Percentiles rank a stretch among this genome's conserved stretches.
These are phyloP conservation scores for Saraca asoca DNA, from an alignment of 331 rosid species.

Conservation along the genomic window DNA sequence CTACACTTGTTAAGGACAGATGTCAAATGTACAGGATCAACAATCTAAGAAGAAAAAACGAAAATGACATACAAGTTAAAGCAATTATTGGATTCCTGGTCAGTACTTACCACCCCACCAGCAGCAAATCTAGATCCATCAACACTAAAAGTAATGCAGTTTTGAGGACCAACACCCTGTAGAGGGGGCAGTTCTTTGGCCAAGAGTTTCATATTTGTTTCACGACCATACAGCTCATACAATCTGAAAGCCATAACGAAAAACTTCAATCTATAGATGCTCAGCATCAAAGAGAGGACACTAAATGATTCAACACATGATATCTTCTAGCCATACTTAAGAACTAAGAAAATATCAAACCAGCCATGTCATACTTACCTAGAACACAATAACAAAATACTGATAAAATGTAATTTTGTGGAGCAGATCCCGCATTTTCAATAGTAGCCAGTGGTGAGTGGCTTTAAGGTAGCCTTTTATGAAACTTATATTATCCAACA, in stretches of 20 bases:
- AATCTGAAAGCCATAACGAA: conserved; percentile 48
- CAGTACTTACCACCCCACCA: conserved; percentile 73
- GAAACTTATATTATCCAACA: too few species aligned
- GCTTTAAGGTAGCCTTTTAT: too few species aligned
- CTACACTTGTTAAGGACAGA: conserved; percentile 47
- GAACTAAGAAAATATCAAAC: neutral
- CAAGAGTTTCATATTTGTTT: conserved; percentile 62
- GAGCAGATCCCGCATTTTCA: neutral
- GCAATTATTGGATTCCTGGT: conserved; percentile 20
- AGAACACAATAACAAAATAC: conserved; percentile 16
- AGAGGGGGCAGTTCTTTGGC: conserved; percentile 59
- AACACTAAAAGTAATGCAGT: conserved; percentile 74
- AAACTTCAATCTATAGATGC: conserved; percentile 18
- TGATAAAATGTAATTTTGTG: neutral
- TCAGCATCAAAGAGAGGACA: conserved; percentile 13
- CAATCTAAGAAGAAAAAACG: neutral
- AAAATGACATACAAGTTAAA: conserved; percentile 13
- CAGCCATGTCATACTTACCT: neutral
- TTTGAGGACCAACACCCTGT: conserved; percentile 63
- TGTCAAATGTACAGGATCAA: conserved; percentile 32
- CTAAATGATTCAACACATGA: conserved; percentile 12
- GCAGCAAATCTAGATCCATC: conserved; percentile 94
- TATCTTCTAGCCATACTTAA: conserved; percentile 8
- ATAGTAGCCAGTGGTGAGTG: neutral
- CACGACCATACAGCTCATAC: conserved; percentile 65